Evolutionary conservation across 495 filamentous ascomycete species (phyloP).

Genomic region (Aspergillus sparsus): DNA sequence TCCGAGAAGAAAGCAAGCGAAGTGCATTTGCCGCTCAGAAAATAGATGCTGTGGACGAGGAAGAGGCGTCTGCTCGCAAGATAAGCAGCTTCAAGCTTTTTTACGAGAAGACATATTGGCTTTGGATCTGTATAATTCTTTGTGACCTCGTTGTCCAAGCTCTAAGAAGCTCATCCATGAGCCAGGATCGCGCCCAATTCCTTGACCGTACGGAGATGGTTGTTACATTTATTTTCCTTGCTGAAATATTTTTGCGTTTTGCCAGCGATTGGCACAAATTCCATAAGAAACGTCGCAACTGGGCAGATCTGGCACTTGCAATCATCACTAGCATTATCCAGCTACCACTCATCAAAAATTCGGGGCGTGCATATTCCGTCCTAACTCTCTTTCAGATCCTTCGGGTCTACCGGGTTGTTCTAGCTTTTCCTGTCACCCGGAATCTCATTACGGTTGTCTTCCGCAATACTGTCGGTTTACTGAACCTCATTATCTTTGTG

Average conservation of each 20-base stretch:
- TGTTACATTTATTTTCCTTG: slow-evolving; percentile 74
- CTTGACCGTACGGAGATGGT: slow-evolving; percentile 70
- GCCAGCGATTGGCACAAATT: slow-evolving; percentile 77
- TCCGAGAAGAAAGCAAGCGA: slow-evolving; percentile 90
- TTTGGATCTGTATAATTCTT: slow-evolving; percentile 82
- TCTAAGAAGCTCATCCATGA: slow-evolving; percentile 75
- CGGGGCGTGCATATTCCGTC: slow-evolving; percentile 80
- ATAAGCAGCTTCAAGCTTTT: slow-evolving; percentile 61
- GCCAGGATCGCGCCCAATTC: slow-evolving; percentile 49
- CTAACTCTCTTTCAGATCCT: slow-evolving; percentile 92
- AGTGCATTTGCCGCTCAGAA: slow-evolving; percentile 88
- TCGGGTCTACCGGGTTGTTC: slow-evolving; percentile 86
- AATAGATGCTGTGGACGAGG: slow-evolving; percentile 46
- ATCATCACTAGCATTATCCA: slow-evolving; percentile 83
- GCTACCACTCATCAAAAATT: slow-evolving; percentile 75
- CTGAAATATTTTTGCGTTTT: slow-evolving; percentile 84
- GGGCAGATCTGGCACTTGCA: slow-evolving; percentile 77
- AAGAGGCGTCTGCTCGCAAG: slow-evolving; percentile 40
- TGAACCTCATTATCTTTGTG: slow-evolving; percentile 94
- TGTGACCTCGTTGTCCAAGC: slow-evolving; percentile 75
- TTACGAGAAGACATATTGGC: slow-evolving; percentile 69
- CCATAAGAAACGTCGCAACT: slow-evolving; percentile 67
- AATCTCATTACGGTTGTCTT: slow-evolving; percentile 84
- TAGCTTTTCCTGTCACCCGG: slow-evolving; percentile 82
- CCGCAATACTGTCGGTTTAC: slow-evolving; percentile 86